Conservation (phyloP, 495 filamentous ascomycete genomes). For the Neohortaea acidophila region DNA sequence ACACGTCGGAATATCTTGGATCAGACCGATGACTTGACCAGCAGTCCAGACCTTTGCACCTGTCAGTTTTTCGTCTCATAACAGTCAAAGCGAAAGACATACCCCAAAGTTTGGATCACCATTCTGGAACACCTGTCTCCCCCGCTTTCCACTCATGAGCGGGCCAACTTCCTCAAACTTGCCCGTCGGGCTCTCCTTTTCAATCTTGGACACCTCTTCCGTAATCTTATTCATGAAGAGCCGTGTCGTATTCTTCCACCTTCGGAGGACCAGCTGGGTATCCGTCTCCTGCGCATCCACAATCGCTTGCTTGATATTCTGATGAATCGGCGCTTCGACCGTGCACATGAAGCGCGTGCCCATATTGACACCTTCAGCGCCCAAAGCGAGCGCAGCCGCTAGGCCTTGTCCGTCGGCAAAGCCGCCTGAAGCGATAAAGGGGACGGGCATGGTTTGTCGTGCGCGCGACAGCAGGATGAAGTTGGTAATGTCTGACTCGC, state of each 20-base stretch:
- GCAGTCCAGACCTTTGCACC: slow-evolving; percentile 48
- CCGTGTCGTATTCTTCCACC: slow-evolving; percentile 86
- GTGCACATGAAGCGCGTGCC: slow-evolving; percentile 91
- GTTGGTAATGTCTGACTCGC: slow-evolving; percentile 93
- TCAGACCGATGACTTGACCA: slow-evolving; percentile 54
- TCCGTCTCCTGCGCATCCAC: slow-evolving; percentile 79
- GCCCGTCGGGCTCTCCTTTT: slow-evolving; percentile 69
- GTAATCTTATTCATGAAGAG: slow-evolving; percentile 84
- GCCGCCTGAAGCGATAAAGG: slow-evolving; percentile 90
- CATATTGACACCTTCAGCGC: slow-evolving; percentile 94
- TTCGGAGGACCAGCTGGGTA: slow-evolving; percentile 70
- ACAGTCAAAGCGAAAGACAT: slow-evolving; percentile 24
- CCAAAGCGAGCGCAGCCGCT: slow-evolving; percentile 78
- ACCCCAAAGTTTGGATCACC: slow-evolving; percentile 85
- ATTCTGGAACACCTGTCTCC: slow-evolving; percentile 78
- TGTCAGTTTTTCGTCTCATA: not conserved
- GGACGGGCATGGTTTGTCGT: slow-evolving; percentile 66
- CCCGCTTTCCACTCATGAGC: slow-evolving; percentile 82
- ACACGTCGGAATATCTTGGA: slow-evolving; percentile 55
- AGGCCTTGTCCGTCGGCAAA: slow-evolving; percentile 92
- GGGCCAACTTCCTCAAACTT: slow-evolving; percentile 86
- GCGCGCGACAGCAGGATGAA: slow-evolving; percentile 83
- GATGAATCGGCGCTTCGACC: slow-evolving; percentile 78
- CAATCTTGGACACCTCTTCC: slow-evolving; percentile 62
- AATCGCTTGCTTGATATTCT: slow-evolving; percentile 85